These are phyloP conservation scores for Leucocoprinus leucothites DNA, from an alignment of 768 basidiomycete genomes.

Conservation along the genomic window DNA sequence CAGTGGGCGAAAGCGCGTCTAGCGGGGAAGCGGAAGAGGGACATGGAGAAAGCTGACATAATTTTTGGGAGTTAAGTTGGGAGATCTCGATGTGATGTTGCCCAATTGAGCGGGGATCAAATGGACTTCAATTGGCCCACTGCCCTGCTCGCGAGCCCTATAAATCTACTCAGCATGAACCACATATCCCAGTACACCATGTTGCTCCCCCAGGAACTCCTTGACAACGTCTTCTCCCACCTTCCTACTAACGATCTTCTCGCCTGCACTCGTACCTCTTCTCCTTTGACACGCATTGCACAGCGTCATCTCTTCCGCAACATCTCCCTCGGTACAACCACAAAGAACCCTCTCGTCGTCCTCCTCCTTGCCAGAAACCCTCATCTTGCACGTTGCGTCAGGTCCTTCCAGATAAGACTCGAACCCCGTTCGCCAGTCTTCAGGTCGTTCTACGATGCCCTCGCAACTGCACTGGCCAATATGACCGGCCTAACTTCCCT, in stretches of 20 bases:
- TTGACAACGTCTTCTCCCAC: slow-evolving; percentile 45
- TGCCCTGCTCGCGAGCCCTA: slow-evolving; percentile 18
- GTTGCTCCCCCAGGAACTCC: slow-evolving; percentile 58
- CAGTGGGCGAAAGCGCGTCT: slow-evolving; percentile 24
- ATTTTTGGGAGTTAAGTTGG: too few relatives aligned
- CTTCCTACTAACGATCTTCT: slow-evolving; percentile 37
- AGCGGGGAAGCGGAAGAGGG: slow-evolving; percentile 7
- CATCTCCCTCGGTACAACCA: slow-evolving; percentile 41
- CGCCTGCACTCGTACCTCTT: slow-evolving; percentile 42
- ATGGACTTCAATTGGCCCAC: slow-evolving; percentile 24
- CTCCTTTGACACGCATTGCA: slow-evolving; percentile 44
- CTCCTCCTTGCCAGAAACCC: slow-evolving; percentile 54
- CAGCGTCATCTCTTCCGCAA: slow-evolving; percentile 64
- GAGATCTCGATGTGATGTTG: slow-evolving; percentile 9
- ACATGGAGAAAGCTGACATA: slow-evolving; percentile 17
- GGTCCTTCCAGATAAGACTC: slow-evolving; percentile 56
- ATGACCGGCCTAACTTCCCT: slow-evolving; percentile 64
- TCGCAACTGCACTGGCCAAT: slow-evolving; percentile 50
- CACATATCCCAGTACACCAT: slow-evolving; percentile 21
- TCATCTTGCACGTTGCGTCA: slow-evolving; percentile 58
- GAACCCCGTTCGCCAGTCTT: slow-evolving; percentile 38
- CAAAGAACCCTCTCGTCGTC: slow-evolving; percentile 47
- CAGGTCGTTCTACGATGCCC: slow-evolving; percentile 42
- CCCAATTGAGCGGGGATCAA: slow-evolving; percentile 35
- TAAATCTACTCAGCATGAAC: slow-evolving; percentile 7